These are phyloP conservation scores for Dissoconium aciculare DNA, from an alignment of 2,329 filamentous ascomycete species.

Conservation along the genomic window DNA sequence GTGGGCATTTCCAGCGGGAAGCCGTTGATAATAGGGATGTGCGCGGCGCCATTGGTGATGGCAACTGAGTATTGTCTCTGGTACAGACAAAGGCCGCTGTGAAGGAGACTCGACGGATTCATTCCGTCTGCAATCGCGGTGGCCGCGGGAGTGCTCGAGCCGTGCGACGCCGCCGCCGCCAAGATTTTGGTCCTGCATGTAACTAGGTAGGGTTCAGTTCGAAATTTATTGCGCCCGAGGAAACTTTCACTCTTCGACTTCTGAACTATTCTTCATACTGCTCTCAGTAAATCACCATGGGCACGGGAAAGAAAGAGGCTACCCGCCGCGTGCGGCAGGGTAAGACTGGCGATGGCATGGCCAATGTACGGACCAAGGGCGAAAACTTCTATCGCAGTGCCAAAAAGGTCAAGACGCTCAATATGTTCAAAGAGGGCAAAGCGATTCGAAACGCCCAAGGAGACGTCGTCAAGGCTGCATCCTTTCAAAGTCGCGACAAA, in stretches of 20 bases:
- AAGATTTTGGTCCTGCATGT: constrained; percentile 1
- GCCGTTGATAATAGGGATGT: constrained; percentile 21
- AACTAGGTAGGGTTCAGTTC: constrained; percentile 5
- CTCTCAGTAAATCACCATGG: constrained; percentile 43
- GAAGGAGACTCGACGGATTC: no score
- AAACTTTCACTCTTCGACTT: constrained; percentile 5
- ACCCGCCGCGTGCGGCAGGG: constrained; percentile 71
- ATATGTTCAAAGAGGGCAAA: constrained; percentile 80
- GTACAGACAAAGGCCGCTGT: no score
- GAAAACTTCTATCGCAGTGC: constrained; percentile 91
- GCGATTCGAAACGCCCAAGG: constrained; percentile 68
- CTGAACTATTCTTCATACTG: constrained; percentile 5
- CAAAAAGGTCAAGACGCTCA: constrained; percentile 78
- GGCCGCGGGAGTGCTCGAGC: not conserved
- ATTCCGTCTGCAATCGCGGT: no score
- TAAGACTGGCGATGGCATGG: constrained; percentile 72
- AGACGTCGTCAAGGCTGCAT: constrained; percentile 69
- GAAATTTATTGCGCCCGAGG: constrained; percentile 1
- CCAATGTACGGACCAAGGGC: constrained; percentile 83
- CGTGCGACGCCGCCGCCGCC: not conserved
- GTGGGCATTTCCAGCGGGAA: constrained; percentile 22
- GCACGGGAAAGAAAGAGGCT: constrained; percentile 82
- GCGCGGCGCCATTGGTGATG: constrained; percentile 26
- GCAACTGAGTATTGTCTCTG: no score
- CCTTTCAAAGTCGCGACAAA: constrained; percentile 67